Conservation (phyloP, 805 yeast genomes). For the Jamesozyma rosinii region DNA sequence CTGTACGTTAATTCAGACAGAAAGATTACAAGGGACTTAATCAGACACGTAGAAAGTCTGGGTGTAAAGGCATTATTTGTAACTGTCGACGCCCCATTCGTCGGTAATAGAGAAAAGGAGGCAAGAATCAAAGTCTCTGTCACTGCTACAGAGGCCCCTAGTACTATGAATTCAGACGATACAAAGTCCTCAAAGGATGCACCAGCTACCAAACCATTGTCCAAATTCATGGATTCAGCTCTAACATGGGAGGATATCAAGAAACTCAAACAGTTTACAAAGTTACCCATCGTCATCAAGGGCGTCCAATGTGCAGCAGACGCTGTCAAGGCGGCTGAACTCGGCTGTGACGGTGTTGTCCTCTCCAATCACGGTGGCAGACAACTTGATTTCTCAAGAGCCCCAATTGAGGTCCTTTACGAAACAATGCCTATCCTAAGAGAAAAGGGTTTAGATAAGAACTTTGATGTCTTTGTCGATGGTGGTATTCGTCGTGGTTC, state of each 20-base stretch:
- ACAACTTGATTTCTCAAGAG: conserved; percentile 69
- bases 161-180: conserved; percentile 27
- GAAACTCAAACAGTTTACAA: conserved; percentile 45
- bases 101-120: conserved; percentile 87
- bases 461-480: conserved; percentile 52
- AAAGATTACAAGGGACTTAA: conserved; percentile 46
- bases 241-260: conserved; percentile 57
- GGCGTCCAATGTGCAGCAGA: conserved; percentile 80
- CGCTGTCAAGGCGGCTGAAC: conserved; percentile 58
- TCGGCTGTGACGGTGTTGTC: conserved; percentile 66
- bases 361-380: conserved; percentile 86
- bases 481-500: conserved; percentile 66
- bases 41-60: conserved; percentile 57
- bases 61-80: conserved; percentile 77
- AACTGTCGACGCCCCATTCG: conserved; percentile 87
- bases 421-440: conserved; percentile 52
- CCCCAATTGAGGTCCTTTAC: conserved; percentile 64
- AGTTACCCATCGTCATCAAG: conserved; percentile 60
- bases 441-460: conserved; percentile 37
- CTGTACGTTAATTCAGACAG: conserved; percentile 77
- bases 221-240: conserved; percentile 67
- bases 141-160: conserved; percentile 16
- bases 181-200: conserved; percentile 33
- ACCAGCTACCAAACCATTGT: conserved; percentile 68
- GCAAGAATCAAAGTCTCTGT: conserved; percentile 51